Evolutionary conservation across 352 stramenopile genomes (phyloP), one percentile per base, ranked within the genome.

Genomic region (Pythium sp.): DNA sequence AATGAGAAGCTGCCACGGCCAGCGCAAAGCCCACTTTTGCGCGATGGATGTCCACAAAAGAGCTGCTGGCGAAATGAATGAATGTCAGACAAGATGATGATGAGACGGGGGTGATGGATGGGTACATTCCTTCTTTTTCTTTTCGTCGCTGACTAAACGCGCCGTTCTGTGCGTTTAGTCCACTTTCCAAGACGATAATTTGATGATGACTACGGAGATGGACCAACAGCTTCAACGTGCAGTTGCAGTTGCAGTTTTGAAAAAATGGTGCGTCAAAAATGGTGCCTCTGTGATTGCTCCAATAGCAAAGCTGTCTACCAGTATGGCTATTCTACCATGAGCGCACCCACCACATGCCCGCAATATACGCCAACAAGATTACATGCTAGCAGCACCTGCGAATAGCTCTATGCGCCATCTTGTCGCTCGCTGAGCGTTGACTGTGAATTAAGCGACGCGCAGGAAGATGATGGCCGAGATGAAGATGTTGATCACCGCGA

Each of bases 401-500:
- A 20, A 46, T 46, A 46, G 38, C 38, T 46, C 38, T 14, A 46
- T 7, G 38, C 38, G 38, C 12, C 36, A 43, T 43, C 11, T 4
- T 43, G 36, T 15, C 36, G 12, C 36, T 43, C 36, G 5, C 36
- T 43, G 36, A 41, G 36, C 12, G 36, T 5, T n/a, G 12, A 1
- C 15, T 12, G 46, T 3, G 8, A 54, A 26, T 32, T 5, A 32
- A 32, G 30, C 30, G 30, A 59, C 54, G 28, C 54, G 54, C 54
- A 59, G 5, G 28, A 59, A 79, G 4, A 82, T 60, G 0, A 63
- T 47, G 24, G 63, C 67, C 1, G 71, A 80, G 47, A 82, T 75
- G 46, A 62, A 62, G 28, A 79, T 77, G 57, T 82, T 80, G 15
- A 80, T 30, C 1, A 77, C 64, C 0, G 73, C 69, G 28, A 72